Evolutionary conservation across 192 early-diverging fungal genomes (phyloP).

Genomic region (Entomortierella chlamydospora): DNA sequence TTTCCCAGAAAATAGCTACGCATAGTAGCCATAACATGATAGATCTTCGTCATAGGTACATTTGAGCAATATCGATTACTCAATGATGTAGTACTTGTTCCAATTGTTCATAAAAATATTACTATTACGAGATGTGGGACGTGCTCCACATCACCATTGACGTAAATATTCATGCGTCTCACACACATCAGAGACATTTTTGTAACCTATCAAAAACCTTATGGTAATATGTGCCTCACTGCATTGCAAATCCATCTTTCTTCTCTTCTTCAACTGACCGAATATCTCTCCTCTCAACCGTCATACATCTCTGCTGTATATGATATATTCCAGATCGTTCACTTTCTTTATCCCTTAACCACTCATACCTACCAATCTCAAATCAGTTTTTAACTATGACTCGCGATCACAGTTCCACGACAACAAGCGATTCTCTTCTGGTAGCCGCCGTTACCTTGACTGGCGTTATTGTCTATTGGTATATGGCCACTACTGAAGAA

Average conservation of each 20-base stretch:
- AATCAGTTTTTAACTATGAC: conserved; percentile 18
- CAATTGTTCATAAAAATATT: neutral
- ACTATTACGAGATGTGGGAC: neutral
- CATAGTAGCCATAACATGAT: too few relatives aligned
- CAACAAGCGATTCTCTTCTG: conserved; percentile 18
- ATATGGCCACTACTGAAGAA: conserved; percentile 52
- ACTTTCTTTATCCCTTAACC: neutral
- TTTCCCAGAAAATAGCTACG: too few relatives aligned
- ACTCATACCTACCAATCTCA: neutral
- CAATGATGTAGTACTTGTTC: neutral
- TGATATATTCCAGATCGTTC: neutral
- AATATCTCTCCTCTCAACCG: neutral
- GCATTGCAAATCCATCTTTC: neutral
- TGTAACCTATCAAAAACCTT: neutral
- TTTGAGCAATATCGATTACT: neutral
- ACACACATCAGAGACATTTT: conserved; percentile 3
- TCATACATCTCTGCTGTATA: too few relatives aligned
- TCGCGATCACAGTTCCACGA: conserved; percentile 6
- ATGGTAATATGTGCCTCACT: too few relatives aligned
- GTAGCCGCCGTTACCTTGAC: conserved; percentile 28
- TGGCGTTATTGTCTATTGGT: conserved; percentile 42
- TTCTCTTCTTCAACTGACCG: neutral
- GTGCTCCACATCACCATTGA: neutral
- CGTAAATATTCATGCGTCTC: conserved; percentile 5
- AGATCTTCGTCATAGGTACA: too few relatives aligned